Base-by-base conservation (phyloP, 495 filamentous ascomycete genomes). In the Penicillium maclennaniae region DNA sequence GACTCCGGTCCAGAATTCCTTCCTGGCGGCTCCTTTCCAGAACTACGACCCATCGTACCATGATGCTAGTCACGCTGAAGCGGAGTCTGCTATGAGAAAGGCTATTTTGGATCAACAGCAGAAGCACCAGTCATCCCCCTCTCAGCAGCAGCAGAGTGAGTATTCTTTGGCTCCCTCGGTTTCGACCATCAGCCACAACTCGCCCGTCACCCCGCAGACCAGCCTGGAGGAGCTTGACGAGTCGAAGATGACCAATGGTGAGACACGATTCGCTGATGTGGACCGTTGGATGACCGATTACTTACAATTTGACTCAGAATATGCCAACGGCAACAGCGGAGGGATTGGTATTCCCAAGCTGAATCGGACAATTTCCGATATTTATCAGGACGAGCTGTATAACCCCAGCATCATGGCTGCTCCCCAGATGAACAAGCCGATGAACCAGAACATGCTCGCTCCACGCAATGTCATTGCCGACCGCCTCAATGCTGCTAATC, bases 351-450 rank as follows among this genome's bases (percentile, higher is more conserved):
- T 89, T 36, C 88, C 91, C 6, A 95, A 93, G 68, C 78, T 96
- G 54, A 84, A 88, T 47, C 81, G 91, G 44, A 95, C 91, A 7
- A 87, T 91, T 66, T 91, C 90, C 8, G 91, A 96, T 62, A 79
- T 88, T 26, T 91, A 87, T 60, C 77, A 83, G 61, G 92, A 96
- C 66, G 89, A 93, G 61, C 80, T 96, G 1, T 96, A 86, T 79
- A 89, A 85, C 56, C 85, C 88, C 7, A 69, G 73, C 50, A 72
- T 81, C 66, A 79, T 81, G 57, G 74, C 82, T 31, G 70, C 82
- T 26, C 49, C 74, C 41, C 80, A 64, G 59, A 69, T 60, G 57
- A 61, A 58, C 59, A 75, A 73, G 62, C 69, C 59, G 41, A 63
- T 72, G 64, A 51, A 67, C 68, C 61, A 68, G 71, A 55, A 66